These are phyloP conservation scores for Friedmanniomyces endolithicus DNA, from an alignment of 495 filamentous ascomycete species.

Conservation along the genomic window DNA sequence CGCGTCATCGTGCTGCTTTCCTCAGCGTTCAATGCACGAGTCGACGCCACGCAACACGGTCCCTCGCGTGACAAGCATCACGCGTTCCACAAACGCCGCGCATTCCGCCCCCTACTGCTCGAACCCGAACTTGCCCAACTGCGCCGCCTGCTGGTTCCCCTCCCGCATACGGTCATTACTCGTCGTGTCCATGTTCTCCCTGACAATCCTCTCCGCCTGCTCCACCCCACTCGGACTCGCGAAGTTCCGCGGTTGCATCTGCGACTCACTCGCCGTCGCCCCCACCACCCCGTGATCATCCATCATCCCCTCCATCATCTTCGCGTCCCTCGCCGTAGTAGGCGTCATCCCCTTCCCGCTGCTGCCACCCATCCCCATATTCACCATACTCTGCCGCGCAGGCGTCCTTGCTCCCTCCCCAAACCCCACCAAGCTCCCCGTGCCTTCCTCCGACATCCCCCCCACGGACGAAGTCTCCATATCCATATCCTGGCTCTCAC, in stretches of 20 bases:
- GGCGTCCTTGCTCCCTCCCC: conserved; percentile 68
- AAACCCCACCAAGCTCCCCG: conserved; percentile 67
- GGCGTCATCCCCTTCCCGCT: conserved; percentile 13
- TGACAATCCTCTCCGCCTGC: conserved; percentile 42
- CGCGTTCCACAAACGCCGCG: neutral
- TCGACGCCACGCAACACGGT: too few species aligned
- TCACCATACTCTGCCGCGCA: conserved; percentile 24
- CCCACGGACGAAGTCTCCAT: conserved; percentile 44
- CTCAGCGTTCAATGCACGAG: too few species aligned
- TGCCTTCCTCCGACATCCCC: conserved; percentile 74
- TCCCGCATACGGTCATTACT: conserved; percentile 19
- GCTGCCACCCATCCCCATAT: conserved; percentile 6
- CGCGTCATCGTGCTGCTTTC: too few species aligned
- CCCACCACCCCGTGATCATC: conserved; percentile 29
- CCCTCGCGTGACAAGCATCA: too few species aligned
- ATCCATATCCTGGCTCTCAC: conserved; percentile 31
- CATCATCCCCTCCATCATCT: conserved; percentile 32
- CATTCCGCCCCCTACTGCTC: conserved; percentile 7
- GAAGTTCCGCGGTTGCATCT: conserved; percentile 3
- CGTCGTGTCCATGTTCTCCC: conserved; percentile 37
- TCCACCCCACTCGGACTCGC: conserved; percentile 29
- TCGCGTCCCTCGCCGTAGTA: conserved; percentile 24
- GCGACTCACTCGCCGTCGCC: conserved; percentile 21
- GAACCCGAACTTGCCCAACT: conserved; percentile 41
- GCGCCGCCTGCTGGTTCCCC: conserved; percentile 18